These are phyloP conservation scores for Metschnikowia bowlesiae DNA, from an alignment of 805 yeast species.

Conservation along the genomic window DNA sequence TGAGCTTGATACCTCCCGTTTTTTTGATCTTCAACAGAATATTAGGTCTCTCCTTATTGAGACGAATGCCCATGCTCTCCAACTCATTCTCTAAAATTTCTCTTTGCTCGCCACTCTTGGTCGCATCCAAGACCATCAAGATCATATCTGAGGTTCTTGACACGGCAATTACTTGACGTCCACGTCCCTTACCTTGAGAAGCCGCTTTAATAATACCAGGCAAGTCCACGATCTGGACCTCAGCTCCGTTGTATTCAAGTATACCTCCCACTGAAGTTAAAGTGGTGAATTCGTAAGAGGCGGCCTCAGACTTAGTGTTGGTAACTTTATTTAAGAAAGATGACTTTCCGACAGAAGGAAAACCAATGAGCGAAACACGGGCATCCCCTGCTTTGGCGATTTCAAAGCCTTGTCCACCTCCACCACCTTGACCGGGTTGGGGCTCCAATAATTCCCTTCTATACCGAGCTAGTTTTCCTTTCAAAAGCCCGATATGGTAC, in stretches of 20 bases:
- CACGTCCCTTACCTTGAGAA: slow-evolving; percentile 95
- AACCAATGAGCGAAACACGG: slow-evolving; percentile 89
- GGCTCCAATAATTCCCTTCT: slow-evolving; percentile 91
- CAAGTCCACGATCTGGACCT: slow-evolving; percentile 92
- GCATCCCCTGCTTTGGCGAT: slow-evolving; percentile 96
- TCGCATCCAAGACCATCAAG: slow-evolving; percentile 92
- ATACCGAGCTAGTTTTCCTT: slow-evolving; percentile 91
- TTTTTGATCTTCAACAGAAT: slow-evolving; percentile 73
- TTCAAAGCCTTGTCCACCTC: slow-evolving; percentile 86
- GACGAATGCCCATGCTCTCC: slow-evolving; percentile 89
- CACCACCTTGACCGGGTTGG: slow-evolving; percentile 68
- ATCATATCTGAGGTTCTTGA: slow-evolving; percentile 93
- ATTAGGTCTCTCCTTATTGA: slow-evolving; percentile 75
- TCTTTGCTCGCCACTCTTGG: slow-evolving; percentile 88
- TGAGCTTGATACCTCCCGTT: slow-evolving; percentile 88
- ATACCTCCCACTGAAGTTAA: slow-evolving; percentile 96
- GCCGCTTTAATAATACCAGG: slow-evolving; percentile 98
- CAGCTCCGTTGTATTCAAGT: slow-evolving; percentile 91
- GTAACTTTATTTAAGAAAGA: slow-evolving; percentile 86
- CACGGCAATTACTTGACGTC: slow-evolving; percentile 93
- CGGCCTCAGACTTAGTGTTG: slow-evolving; percentile 90
- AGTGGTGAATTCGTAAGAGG: slow-evolving; percentile 93
- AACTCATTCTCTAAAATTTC: slow-evolving; percentile 81
- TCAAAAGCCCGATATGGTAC: slow-evolving; percentile 88
- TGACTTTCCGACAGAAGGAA: slow-evolving; percentile 97